These are phyloP conservation scores for Fusarium devonianum DNA, from an alignment of 2,329 filamentous ascomycete species.

Conservation along the genomic window DNA sequence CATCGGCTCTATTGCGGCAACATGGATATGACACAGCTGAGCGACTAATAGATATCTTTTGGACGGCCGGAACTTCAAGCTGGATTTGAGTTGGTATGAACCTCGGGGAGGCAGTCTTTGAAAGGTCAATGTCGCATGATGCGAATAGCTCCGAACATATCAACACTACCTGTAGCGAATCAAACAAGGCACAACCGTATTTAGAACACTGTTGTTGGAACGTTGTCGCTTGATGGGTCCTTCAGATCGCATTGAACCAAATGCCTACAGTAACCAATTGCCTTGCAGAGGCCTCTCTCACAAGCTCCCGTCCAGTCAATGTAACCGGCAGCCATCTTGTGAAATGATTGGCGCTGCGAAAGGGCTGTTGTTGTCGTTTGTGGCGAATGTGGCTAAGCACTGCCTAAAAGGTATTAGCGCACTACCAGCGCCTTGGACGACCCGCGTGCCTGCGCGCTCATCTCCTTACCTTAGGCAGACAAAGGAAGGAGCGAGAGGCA, in stretches of 20 bases:
- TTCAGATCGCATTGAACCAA: neutral
- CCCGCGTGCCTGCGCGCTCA: constrained; percentile 22
- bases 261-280: too few relatives aligned
- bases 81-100: neutral
- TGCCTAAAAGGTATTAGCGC: constrained; percentile 23
- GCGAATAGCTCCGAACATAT: too few relatives aligned
- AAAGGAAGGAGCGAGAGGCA: constrained; percentile 30
- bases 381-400: constrained; percentile 34
- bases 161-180: constrained; percentile 1
- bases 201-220: too few relatives aligned
- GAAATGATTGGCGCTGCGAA: constrained; percentile 24
- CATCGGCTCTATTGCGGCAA: too few relatives aligned
- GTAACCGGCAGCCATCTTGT: constrained; percentile 11
- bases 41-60: too few relatives aligned
- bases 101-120: too few relatives aligned
- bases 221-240: too few relatives aligned
- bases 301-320: constrained; percentile 23
- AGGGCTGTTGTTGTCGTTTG: constrained; percentile 7
- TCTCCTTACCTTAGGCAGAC: constrained; percentile 28
- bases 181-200: constrained; percentile 2
- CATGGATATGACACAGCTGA: too few relatives aligned
- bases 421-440: constrained; percentile 13
- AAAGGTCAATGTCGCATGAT: too few relatives aligned
- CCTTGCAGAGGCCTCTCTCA: constrained; percentile 5
- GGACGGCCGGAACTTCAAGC: neutral